Evolutionary conservation across 352 stramenopile species (phyloP), one percentile per base, ranked within the genome.

Genomic region (Phytophthora meadii): DNA sequence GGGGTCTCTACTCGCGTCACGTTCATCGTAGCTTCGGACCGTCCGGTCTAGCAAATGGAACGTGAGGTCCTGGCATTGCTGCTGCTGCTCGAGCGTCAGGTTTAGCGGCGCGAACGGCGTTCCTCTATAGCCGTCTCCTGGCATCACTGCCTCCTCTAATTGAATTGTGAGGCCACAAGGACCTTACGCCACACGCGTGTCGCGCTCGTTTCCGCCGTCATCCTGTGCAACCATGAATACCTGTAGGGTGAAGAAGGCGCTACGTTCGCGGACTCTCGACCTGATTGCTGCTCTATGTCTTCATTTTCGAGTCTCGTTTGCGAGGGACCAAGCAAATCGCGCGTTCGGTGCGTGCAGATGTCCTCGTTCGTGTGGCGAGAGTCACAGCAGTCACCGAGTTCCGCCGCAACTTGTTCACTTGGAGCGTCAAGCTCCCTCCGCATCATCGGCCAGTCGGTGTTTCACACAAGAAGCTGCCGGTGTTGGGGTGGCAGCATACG

Each of bases 1-100:
- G 7, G 15, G 10, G 56, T 57, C 46, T 30, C 39, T 39, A 17
- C 17, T 39, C 9, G 25, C 48, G 12, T 53, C 28, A 3, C 47
- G 47, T 39, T 69, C 52, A 37, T 59, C 53, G 37, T 59, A 69
- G 53, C 44, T 59, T 30, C 54, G 61, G 24, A 69, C 5, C 9
- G 61, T 64, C 12, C 61, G 61, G 32, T 69, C 53, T 30, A 69
- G 53, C 30, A 69, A 40, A 28, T 69, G 46, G 19, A 63, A 50
- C 14, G 45, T 61, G 24, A 69, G 53, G 12, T 65, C 57, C 22
- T 59, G 47, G 15, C 57, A 59, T 1, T 47, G 47, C 28, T 59
- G 57, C 39, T 65, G 27, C 32, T 65, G 44, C 2, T 59, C 40
- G 7, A 24, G 27, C 37, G 59, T 55, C 17, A 68, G 34, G 11